These are phyloP conservation scores for Ophiocytium majus DNA, from an alignment of 352 stramenopile genomes.

Conservation along the genomic window DNA sequence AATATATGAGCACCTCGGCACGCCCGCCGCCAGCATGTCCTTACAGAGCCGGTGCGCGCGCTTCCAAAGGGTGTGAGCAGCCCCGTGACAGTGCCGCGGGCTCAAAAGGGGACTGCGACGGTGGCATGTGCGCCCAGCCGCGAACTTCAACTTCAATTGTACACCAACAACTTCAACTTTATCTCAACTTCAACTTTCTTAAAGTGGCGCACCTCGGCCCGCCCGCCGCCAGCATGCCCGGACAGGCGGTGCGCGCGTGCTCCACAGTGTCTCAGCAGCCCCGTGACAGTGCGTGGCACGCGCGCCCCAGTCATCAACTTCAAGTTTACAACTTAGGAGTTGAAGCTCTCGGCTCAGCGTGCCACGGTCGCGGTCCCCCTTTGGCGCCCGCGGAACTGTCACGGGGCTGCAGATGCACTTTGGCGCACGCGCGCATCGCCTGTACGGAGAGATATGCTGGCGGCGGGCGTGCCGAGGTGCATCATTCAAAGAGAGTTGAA, in stretches of 20 bases:
- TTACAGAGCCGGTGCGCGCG: neutral
- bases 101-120: neutral
- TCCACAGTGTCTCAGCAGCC: too few relatives aligned
- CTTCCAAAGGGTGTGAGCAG: neutral
- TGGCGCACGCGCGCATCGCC: neutral
- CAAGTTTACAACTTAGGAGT: too few relatives aligned
- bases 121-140: neutral
- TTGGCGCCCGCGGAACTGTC: neutral
- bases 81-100: neutral
- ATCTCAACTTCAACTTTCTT: too few relatives aligned
- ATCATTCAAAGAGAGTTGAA: neutral
- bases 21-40: slow-evolving; percentile 12
- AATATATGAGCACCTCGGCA: slow-evolving; percentile 10
- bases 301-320: too few relatives aligned
- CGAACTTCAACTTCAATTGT: too few relatives aligned
- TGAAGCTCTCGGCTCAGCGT: too few relatives aligned
- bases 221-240: too few relatives aligned
- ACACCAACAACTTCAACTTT: too few relatives aligned
- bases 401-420: neutral
- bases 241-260: too few relatives aligned
- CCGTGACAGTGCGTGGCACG: too few relatives aligned
- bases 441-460: slow-evolving; percentile 11
- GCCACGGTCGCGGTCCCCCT: neutral
- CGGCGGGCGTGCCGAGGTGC: slow-evolving; percentile 4
- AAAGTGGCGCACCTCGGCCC: too few relatives aligned